Base-by-base conservation (phyloP, 345 rosid species). In the Hevea brasiliensis region DNA sequence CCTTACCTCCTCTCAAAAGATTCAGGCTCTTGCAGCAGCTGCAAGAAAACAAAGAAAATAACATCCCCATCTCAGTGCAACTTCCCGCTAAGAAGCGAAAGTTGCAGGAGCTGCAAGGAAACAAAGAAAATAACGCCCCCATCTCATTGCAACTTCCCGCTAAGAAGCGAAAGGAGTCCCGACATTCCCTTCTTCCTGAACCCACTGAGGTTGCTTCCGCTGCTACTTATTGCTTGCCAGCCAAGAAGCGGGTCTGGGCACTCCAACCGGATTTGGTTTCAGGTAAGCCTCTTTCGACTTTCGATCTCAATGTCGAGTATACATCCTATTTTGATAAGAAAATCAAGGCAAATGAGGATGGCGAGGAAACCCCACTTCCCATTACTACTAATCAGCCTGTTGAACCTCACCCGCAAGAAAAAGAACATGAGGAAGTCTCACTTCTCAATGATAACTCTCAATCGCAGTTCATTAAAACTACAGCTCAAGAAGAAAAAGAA, bases 211-310 rank as follows among this genome's bases (percentile, higher is more conserved):
- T 65, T 20, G 47, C 47, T 11, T 7, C 47, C 10, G 1, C 11
- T 24, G 23, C 70, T 23, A 9, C 76, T 41, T 77, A 72, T 14
- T 85, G 82, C 62, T 79, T 95, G 80, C 99, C 99, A 0, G 79
- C 98, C 55, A 95, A 92, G 94, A 95, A 95, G 77, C 78, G 98
- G 76, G 84, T 95, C 0, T 88, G 90, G 92, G 98, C 97, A 13
- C n/a, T 85, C 47, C 90, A 82, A 35, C 92, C 98, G 0, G 91
- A 90, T 72, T 47, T 61, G 4, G 40, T 74, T 21, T 80, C 84
- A 14, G 84, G 83, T 61, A 67, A 72, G 63, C 88, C 86, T 8
- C 61, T 85, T 63, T 86, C 82, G 4, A 82, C 87, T n/a, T 72
- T 92, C n/a, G 96, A 95, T 81, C 92, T 92, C 71, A 92, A 95